phyloP scores from a whole-genome alignment of 345 rosid species.

The Bretschneidera sinensis region DNA sequence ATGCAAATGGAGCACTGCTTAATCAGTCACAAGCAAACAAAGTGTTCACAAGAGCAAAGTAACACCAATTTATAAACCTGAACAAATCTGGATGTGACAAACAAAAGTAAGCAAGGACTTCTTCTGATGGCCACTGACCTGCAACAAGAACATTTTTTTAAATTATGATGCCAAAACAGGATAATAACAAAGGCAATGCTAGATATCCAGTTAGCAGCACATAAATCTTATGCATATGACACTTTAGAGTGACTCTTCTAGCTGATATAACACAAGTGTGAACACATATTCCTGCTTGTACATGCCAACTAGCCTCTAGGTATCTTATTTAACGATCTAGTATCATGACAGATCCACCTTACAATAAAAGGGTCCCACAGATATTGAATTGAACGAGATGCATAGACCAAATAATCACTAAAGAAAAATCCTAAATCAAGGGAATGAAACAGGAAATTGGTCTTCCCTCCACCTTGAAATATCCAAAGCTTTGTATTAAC shows the following conservation, averaged over 20 bases:
- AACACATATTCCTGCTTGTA: background rate
- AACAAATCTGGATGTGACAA: conserved; percentile 58
- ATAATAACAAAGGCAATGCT: conserved; percentile 8
- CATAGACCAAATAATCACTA: background rate
- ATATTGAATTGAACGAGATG: background rate
- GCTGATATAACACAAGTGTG: background rate
- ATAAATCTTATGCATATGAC: too few species aligned
- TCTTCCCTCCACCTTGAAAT: background rate
- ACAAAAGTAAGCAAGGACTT: conserved; percentile 83
- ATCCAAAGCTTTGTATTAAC: background rate
- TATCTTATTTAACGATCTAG: background rate
- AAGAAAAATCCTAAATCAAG: background rate
- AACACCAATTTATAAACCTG: conserved; percentile 42
- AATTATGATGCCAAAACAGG: background rate
- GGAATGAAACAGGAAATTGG: too few species aligned
- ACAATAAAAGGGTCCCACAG: too few species aligned
- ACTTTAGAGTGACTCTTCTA: background rate
- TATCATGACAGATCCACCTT: background rate
- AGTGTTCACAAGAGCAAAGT: conserved; percentile 5
- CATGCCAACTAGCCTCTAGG: background rate
- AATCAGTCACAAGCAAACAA: background rate
- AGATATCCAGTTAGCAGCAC: background rate
- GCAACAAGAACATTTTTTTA: conserved; percentile 20
- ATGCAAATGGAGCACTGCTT: background rate
- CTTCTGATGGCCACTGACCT: conserved; percentile 99